phyloP scores from a whole-genome alignment of 2,329 filamentous ascomycete species.

The Seiridium unicorne region DNA sequence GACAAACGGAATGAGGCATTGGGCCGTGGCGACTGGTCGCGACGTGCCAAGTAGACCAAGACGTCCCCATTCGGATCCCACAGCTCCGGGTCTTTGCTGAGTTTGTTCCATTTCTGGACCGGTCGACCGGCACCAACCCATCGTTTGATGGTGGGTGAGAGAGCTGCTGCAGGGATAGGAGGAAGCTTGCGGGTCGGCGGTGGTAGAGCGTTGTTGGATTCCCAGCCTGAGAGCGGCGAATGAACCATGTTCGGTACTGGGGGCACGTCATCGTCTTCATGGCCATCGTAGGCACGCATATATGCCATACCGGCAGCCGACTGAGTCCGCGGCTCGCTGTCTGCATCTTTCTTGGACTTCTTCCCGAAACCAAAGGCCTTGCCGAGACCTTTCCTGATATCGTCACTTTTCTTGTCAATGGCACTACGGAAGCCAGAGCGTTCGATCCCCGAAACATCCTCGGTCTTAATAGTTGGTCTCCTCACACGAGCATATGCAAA shows the following conservation, averaged over 20 bases:
- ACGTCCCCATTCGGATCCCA: slow-evolving; percentile 63
- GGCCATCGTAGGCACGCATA: slow-evolving; percentile 15
- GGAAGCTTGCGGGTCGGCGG: slow-evolving; percentile 45
- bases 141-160: slow-evolving; percentile 43
- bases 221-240: slow-evolving; percentile 16
- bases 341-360: slow-evolving; percentile 38
- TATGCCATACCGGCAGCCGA: slow-evolving; percentile 37
- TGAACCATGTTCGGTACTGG: slow-evolving; percentile 18
- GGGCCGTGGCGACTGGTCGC: slow-evolving; percentile 40
- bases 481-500: slow-evolving; percentile 42
- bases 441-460: slow-evolving; percentile 53
- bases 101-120: slow-evolving; percentile 53
- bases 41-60: slow-evolving; percentile 52
- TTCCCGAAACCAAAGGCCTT: slow-evolving; percentile 54
- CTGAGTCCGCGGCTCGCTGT: slow-evolving; percentile 29
- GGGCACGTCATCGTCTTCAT: slow-evolving; percentile 21
- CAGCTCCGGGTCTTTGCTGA: slow-evolving; percentile 58
- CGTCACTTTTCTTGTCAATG: slow-evolving; percentile 56
- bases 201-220: slow-evolving; percentile 22
- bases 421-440: slow-evolving; percentile 51
- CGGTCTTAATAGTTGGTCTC: slow-evolving; percentile 42
- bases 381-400: slow-evolving; percentile 49
- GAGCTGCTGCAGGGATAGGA: slow-evolving; percentile 32
- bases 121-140: slow-evolving; percentile 51
- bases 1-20: slow-evolving; percentile 56